Evolutionary conservation across 2,329 filamentous ascomycete species (phyloP).

Genomic region (Aspergillus neoniger): DNA sequence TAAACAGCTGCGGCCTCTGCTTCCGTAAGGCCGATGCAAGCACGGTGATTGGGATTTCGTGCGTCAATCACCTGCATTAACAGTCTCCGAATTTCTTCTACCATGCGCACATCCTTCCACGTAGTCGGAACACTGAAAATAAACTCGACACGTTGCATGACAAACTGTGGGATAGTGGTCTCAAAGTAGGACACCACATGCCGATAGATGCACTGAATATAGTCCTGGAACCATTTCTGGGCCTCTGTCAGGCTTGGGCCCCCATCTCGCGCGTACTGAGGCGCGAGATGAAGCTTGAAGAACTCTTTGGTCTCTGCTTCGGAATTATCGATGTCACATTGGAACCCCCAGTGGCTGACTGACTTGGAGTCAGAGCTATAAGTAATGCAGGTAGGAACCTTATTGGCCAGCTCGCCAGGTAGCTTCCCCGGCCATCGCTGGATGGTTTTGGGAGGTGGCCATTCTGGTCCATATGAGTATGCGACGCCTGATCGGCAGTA

Average conservation of each 20-base stretch:
- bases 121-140: slow-evolving; percentile 48
- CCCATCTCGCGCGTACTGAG: slow-evolving; percentile 29
- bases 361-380: slow-evolving; percentile 22
- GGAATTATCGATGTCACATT: slow-evolving; percentile 36
- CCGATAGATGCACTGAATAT: slow-evolving; percentile 36
- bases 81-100: slow-evolving; percentile 36
- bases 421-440: slow-evolving; percentile 39
- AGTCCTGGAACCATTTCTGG: slow-evolving; percentile 35
- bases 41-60: slow-evolving; percentile 36
- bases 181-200: slow-evolving; percentile 33
- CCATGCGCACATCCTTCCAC: slow-evolving; percentile 42
- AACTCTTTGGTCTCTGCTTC: slow-evolving; percentile 32
- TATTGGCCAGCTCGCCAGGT: slow-evolving; percentile 35
- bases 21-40: slow-evolving; percentile 53
- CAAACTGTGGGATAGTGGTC: slow-evolving; percentile 29
- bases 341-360: slow-evolving; percentile 38
- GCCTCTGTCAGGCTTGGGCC: slow-evolving; percentile 27
- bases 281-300: slow-evolving; percentile 43
- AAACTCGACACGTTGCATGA: slow-evolving; percentile 36
- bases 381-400: slow-evolving; percentile 36
- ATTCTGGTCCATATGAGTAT: slow-evolving; percentile 39
- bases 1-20: slow-evolving; percentile 58
- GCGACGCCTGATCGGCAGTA: slow-evolving; percentile 31
- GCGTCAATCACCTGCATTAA: slow-evolving; percentile 35
- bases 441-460: slow-evolving; percentile 36